Evolutionary conservation across 192 early-diverging fungal species (phyloP), one percentile per base, ranked within the genome.

Genomic region (Neocallimastix lanati): DNA sequence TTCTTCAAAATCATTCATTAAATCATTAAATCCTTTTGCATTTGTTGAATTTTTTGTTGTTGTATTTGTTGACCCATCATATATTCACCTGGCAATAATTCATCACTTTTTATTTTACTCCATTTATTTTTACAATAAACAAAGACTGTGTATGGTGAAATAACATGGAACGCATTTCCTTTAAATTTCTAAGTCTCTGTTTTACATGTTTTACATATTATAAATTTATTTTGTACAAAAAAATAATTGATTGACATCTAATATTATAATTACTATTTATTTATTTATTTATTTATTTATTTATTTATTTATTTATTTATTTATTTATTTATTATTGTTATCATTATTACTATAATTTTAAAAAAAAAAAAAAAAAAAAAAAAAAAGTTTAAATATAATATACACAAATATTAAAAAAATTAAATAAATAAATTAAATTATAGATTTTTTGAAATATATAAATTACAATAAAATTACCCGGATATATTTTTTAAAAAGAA

Each of bases 111-210:
- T 58, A 97, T 87, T 58, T 88, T 85, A 16, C 78, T 82, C 98
- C 98, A 99, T 29, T 83, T 78, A 13, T 87, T 87, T 28, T 89
- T 85, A 76, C 98, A 90, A 81, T 91, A 91, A 25, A 93, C 96
- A 77, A 93, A 85, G 77, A 99, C 87, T 78, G 85, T 83, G 86
- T 93, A 98, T 30, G 98, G 96, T 77, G 94, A 91, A 84, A 96
- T 94, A 29, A 94, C 93, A 99, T 95, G 28, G 91, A 90, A 76
- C 96, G 93, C 89, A 99, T 98, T 86, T 99, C 98, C 79, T 93
- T 92, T 82, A 99, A 88, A 77, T 94, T 99, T 82, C 90, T 89
- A 82, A 96, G 88, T 29, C 98, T 93, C 91, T 95, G 84, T 40
- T n/a, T n/a, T n/a, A n/a, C n/a, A n/a, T n/a, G n/a, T n/a, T n/a